Percentiles rank a stretch among this genome's conserved stretches.
Evolutionary conservation across 768 basidiomycete species (phyloP).

Genomic region (Xanthoconium stramineum): DNA sequence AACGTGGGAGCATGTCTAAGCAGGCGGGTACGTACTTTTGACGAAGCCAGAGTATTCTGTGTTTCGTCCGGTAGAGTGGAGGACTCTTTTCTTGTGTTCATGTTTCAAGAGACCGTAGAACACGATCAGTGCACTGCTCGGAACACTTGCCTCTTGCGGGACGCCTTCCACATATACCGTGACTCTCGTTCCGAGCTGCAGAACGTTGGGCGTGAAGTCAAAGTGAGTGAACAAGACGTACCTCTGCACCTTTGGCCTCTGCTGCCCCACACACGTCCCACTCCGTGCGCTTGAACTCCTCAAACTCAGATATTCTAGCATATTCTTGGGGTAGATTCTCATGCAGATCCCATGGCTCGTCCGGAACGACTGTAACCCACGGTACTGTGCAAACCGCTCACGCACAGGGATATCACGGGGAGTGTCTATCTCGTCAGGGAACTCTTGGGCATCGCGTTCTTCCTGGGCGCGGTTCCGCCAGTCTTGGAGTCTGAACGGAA

Average conservation of each 20-base stretch:
- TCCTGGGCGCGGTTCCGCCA: slow-evolving; percentile 72
- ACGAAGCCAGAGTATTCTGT: slow-evolving; percentile 90
- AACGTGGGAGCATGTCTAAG: neutral
- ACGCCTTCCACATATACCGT: slow-evolving; percentile 74
- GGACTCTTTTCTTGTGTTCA: slow-evolving; percentile 91
- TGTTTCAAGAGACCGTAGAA: slow-evolving; percentile 87
- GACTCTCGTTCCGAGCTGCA: slow-evolving; percentile 78
- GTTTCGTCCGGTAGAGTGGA: slow-evolving; percentile 90
- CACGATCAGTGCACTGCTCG: slow-evolving; percentile 46
- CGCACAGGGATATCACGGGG: slow-evolving; percentile 79
- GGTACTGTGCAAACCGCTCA: slow-evolving; percentile 85
- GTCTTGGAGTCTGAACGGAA: slow-evolving; percentile 50
- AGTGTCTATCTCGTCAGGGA: slow-evolving; percentile 96
- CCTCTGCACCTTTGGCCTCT: slow-evolving; percentile 70
- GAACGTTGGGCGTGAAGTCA: neutral
- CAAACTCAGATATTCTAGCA: slow-evolving; percentile 93
- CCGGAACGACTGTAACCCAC: slow-evolving; percentile 86
- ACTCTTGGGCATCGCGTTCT: slow-evolving; percentile 78
- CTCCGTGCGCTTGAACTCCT: slow-evolving; percentile 88
- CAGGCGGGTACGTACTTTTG: slow-evolving; percentile 58
- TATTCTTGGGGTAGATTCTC: slow-evolving; percentile 95
- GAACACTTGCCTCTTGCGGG: slow-evolving; percentile 53
- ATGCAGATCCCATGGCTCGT: slow-evolving; percentile 98
- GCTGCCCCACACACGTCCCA: slow-evolving; percentile 63
- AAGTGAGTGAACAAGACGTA: slow-evolving; percentile 34